phyloP scores from a whole-genome alignment of 805 yeast genomes.

The Blastobotrys terrestris region DNA sequence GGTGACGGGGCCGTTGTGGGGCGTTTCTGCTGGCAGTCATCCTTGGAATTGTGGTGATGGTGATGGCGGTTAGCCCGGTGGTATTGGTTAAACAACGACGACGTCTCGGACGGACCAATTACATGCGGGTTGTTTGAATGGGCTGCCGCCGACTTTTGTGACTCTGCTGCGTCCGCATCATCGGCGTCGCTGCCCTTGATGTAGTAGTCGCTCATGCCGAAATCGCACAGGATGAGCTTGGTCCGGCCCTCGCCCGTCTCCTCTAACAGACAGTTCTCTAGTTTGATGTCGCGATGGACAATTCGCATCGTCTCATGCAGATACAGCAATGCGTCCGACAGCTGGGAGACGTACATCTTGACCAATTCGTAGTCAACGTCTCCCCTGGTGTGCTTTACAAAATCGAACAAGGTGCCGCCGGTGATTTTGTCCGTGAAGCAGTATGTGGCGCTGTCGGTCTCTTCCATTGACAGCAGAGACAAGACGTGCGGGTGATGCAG shows the following conservation, averaged over 20 bases:
- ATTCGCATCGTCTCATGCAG: constrained; percentile 56
- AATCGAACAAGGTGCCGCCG: constrained; percentile 78
- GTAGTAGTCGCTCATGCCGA: constrained; percentile 64
- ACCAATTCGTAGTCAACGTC: constrained; percentile 21
- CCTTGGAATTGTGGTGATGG: not conserved
- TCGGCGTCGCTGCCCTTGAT: constrained; percentile 10
- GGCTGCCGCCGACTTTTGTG: not conserved
- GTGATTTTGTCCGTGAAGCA: constrained; percentile 62
- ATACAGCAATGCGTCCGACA: constrained; percentile 53
- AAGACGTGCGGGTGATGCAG: constrained; percentile 61
- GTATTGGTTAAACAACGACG: constrained; percentile 21
- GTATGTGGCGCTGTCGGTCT: constrained; percentile 57
- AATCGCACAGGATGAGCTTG: constrained; percentile 68
- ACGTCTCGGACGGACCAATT: constrained; percentile 23
- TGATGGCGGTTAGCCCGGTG: constrained; percentile 15
- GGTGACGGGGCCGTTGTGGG: not conserved
- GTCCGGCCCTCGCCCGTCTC: constrained; percentile 27
- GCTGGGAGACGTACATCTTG: constrained; percentile 42
- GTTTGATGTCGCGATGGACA: constrained; percentile 77
- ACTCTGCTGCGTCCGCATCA: not conserved
- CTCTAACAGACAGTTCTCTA: constrained; percentile 71
- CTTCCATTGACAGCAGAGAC: constrained; percentile 53
- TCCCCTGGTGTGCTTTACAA: constrained; percentile 56
- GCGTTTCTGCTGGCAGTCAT: not conserved
- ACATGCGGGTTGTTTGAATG: constrained; percentile 7